Evolutionary conservation across 2,329 filamentous ascomycete genomes (phyloP), one percentile per base, ranked within the genome.

Genomic region (Didymella keratinophila): DNA sequence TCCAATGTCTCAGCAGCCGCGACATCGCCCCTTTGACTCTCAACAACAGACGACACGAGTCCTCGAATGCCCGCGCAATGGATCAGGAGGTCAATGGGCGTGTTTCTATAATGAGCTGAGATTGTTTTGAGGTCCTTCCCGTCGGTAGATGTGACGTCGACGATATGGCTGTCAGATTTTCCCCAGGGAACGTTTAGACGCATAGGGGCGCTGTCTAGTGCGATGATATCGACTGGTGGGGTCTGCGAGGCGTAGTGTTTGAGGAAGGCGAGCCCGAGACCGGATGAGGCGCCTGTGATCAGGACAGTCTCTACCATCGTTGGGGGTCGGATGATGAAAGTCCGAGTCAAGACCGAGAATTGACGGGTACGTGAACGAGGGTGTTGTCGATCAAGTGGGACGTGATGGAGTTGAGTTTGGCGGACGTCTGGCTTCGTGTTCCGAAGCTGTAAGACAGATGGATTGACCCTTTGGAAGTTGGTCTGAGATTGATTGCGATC

Each of bases 251-350:
- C 48, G 58, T 73, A 72, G 65, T 74, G 65, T 14, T 63, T 39
- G 5, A 71, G 28, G 45, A 74, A 90, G 68, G 85, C 87, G 56
- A 86, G 86, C 30, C 95, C 95, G 77, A 99, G 97, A 63, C 95
- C 95, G 34, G 92, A 95, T 4, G 91, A 95, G 34, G 94, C 93
- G 58, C 95, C 94, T n/a, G 95, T 98, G 68, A 99, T 87, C 56
- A 98, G 79, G 58, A 98, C 83, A 6, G 92, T 97, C 48, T 59
- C 37, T 18, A 58, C 10, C 52, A 64, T 66, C 4, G 3, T 61
- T 9, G 6, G 2, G 32, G 28, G 7, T 34, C 47, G 42, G 47
- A 52, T 43, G 18, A 23, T 43, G 18, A 23, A 34, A 32, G 14
- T 34, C 49, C 44, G 55, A 58, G 28, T 9, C 18, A 49, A 58